phyloP scores from a whole-genome alignment of 257 asterid species.

The Oldenlandia corymbosa region DNA sequence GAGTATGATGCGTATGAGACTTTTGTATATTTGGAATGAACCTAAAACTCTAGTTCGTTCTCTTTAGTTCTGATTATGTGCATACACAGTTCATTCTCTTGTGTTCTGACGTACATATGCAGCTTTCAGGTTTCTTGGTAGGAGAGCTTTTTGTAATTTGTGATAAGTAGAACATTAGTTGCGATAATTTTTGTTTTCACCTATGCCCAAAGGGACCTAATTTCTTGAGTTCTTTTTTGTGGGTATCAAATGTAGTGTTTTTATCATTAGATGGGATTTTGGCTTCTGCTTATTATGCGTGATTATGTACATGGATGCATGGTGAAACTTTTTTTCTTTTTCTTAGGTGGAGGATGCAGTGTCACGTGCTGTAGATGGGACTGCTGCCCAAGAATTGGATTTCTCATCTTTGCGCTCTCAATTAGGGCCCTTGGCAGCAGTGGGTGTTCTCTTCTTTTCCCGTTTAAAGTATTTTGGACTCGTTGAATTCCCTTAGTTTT shows the following conservation, averaged over 20 bases:
- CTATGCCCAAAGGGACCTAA: not conserved
- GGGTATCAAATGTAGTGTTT: conserved; percentile 4
- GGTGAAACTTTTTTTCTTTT: conserved; percentile 11
- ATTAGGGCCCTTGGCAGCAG: conserved; percentile 92
- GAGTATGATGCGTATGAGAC: not conserved
- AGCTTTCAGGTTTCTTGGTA: not conserved
- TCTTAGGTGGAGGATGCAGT: conserved; percentile 82
- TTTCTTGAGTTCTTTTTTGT: not conserved
- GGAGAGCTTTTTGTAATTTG: not conserved
- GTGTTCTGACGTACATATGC: not conserved
- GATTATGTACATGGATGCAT: not conserved
- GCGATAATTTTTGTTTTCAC: not conserved
- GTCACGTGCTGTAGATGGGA: conserved; percentile 81
- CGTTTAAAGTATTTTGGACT: conserved; percentile 17
- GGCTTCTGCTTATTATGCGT: too few relatives aligned
- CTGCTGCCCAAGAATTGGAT: conserved; percentile 67
- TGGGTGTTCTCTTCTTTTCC: conserved; percentile 35
- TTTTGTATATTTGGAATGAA: not conserved
- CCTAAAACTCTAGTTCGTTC: not conserved
- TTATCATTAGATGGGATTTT: too few relatives aligned
- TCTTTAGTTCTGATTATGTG: not conserved
- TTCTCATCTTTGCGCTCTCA: conserved; percentile 71
- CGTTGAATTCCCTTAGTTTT: conserved; percentile 24
- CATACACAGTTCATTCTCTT: too few relatives aligned
- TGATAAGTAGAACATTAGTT: not conserved